phyloP scores from a whole-genome alignment of 352 stramenopile species.

The Phytopythium montanum region DNA sequence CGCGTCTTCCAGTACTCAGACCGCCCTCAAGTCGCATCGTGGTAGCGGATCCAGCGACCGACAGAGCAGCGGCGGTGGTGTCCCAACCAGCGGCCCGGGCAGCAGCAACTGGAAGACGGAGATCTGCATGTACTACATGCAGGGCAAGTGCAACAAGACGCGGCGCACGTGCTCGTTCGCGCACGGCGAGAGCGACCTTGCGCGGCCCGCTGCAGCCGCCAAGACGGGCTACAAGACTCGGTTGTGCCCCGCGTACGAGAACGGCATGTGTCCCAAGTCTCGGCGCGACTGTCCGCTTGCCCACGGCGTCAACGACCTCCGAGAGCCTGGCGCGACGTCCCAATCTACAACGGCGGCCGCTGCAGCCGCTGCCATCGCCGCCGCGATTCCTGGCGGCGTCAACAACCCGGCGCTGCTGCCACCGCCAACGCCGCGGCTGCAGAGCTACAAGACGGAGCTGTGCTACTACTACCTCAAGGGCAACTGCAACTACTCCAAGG shows the following conservation, averaged over 20 bases:
- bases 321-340: constrained; percentile 28
- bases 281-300: constrained; percentile 73
- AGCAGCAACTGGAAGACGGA: constrained; percentile 90
- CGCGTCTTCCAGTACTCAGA: not conserved
- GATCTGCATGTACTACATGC: constrained; percentile 88
- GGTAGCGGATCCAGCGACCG: not conserved
- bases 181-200: constrained; percentile 76
- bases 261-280: constrained; percentile 68
- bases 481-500: constrained; percentile 87
- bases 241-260: constrained; percentile 73
- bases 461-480: constrained; percentile 89
- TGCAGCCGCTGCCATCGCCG: not conserved
- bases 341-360: constrained; percentile 24
- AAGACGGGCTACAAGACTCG: constrained; percentile 67
- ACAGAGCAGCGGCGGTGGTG: constrained; percentile 12
- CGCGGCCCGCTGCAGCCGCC: constrained; percentile 24
- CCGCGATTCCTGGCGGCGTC: constrained; percentile 8
- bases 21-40: constrained; percentile 9
- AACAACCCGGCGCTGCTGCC: constrained; percentile 28
- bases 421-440: constrained; percentile 53
- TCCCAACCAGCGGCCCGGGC: constrained; percentile 26
- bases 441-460: constrained; percentile 89
- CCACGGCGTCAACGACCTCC: constrained; percentile 73
- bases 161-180: constrained; percentile 85
- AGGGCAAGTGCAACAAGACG: constrained; percentile 89